Conservation (phyloP, 768 basidiomycete genomes). For the Podaxis carcinomalis region DNA sequence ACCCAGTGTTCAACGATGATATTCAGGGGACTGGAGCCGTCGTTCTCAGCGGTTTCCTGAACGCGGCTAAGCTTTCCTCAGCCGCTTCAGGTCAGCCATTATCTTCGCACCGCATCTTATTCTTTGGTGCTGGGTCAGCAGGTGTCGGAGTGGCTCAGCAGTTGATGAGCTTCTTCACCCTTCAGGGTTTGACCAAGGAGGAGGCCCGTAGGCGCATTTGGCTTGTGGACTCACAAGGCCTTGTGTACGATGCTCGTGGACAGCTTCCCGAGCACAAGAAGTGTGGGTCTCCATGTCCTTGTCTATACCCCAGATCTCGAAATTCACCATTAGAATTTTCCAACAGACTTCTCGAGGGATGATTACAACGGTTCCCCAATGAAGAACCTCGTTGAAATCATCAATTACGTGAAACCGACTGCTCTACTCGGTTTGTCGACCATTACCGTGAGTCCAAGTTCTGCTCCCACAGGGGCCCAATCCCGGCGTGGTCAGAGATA, state of each 20-base stretch:
- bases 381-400: slow-evolving; percentile 69
- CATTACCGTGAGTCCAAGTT: slow-evolving; percentile 42
- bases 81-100: slow-evolving; percentile 66
- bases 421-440: slow-evolving; percentile 91
- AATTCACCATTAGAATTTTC: slow-evolving; percentile 4
- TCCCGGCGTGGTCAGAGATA: not conserved
- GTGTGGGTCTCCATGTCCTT: slow-evolving; percentile 37
- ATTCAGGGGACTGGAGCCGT: slow-evolving; percentile 91
- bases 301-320: not conserved
- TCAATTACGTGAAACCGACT: slow-evolving; percentile 81
- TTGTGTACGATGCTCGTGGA: slow-evolving; percentile 74
- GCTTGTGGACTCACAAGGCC: slow-evolving; percentile 83
- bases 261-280: slow-evolving; percentile 80
- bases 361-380: slow-evolving; percentile 79
- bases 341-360: slow-evolving; percentile 71
- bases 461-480: not conserved
- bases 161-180: slow-evolving; percentile 82
- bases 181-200: slow-evolving; percentile 70
- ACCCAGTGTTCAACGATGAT: slow-evolving; percentile 86
- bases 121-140: slow-evolving; percentile 90
- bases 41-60: slow-evolving; percentile 85
- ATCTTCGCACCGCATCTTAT: slow-evolving; percentile 77
- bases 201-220: slow-evolving; percentile 77
- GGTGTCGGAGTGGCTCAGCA: slow-evolving; percentile 93
- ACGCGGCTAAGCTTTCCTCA: slow-evolving; percentile 76